These are phyloP conservation scores for Neurospora cerealis DNA, from an alignment of 495 filamentous ascomycete genomes.

Conservation along the genomic window DNA sequence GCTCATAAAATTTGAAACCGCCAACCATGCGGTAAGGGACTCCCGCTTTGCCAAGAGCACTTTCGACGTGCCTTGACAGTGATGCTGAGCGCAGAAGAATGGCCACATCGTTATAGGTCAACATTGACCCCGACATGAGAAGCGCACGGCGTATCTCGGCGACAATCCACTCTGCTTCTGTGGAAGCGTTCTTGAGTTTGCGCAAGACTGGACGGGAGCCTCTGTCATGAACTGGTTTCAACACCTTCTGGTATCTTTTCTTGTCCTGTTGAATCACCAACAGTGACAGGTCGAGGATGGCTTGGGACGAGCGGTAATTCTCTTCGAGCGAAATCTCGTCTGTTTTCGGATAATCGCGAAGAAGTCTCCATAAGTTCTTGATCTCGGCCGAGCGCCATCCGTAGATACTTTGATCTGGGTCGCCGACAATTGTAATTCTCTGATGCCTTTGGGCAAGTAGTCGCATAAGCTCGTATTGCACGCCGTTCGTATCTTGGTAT, in stretches of 20 bases:
- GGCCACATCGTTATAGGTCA: slow-evolving; percentile 71
- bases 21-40: slow-evolving; percentile 92
- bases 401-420: slow-evolving; percentile 98
- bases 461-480: slow-evolving; percentile 93
- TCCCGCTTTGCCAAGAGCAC: slow-evolving; percentile 72
- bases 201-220: slow-evolving; percentile 81
- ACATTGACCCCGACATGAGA: slow-evolving; percentile 58
- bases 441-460: slow-evolving; percentile 64
- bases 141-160: slow-evolving; percentile 68
- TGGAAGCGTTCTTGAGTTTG: slow-evolving; percentile 57
- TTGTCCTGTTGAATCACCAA: slow-evolving; percentile 89
- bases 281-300: slow-evolving; percentile 74
- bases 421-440: slow-evolving; percentile 87
- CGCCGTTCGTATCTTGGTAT: slow-evolving; percentile 93
- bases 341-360: slow-evolving; percentile 63
- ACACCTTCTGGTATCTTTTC: slow-evolving; percentile 62
- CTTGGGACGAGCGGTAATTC: slow-evolving; percentile 89
- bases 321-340: slow-evolving; percentile 81
- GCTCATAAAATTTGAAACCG: slow-evolving; percentile 85
- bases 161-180: slow-evolving; percentile 84
- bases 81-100: slow-evolving; percentile 78
- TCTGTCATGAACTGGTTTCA: slow-evolving; percentile 71
- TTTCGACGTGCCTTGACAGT: slow-evolving; percentile 77
- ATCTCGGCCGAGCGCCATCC: slow-evolving; percentile 96
- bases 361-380: slow-evolving; percentile 74